These are phyloP conservation scores for Thymus quinquecostatus DNA, from an alignment of 257 asterid species.

Conservation along the genomic window DNA sequence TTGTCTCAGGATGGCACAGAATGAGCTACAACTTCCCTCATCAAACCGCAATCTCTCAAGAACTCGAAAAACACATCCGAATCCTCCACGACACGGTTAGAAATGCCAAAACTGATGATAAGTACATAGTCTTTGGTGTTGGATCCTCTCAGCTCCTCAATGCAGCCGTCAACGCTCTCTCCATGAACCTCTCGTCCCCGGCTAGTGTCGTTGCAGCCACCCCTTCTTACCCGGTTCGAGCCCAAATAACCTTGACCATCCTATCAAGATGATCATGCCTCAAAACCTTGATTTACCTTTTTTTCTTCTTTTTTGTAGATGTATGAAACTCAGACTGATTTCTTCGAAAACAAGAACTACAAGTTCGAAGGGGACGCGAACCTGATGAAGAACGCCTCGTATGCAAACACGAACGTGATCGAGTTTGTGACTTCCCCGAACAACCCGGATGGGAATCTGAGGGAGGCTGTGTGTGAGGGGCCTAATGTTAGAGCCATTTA, in stretches of 20 bases:
- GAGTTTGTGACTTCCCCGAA: slow-evolving; percentile 83
- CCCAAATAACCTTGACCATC: background rate
- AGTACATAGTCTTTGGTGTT: slow-evolving; percentile 55
- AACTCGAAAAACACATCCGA: slow-evolving; percentile 50
- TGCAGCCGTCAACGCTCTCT: slow-evolving; percentile 81
- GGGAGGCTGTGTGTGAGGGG: slow-evolving; percentile 45
- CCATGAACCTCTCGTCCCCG: slow-evolving; percentile 51
- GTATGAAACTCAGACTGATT: slow-evolving; percentile 54
- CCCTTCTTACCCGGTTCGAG: slow-evolving; percentile 59
- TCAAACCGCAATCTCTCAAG: slow-evolving; percentile 35
- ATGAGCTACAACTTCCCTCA: slow-evolving; percentile 59
- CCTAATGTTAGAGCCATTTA: slow-evolving; percentile 41
- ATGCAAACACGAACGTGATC: slow-evolving; percentile 37
- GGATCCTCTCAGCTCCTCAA: slow-evolving; percentile 73
- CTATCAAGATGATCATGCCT: background rate
- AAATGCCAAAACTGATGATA: slow-evolving; percentile 61
- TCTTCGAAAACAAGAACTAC: slow-evolving; percentile 45
- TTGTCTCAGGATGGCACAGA: slow-evolving; percentile 80
- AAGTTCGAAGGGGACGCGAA: slow-evolving; percentile 58
- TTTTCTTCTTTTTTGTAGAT: slow-evolving; percentile 32
- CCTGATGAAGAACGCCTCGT: slow-evolving; percentile 37
- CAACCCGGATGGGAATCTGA: slow-evolving; percentile 65
- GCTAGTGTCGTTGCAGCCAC: slow-evolving; percentile 54
- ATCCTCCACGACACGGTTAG: slow-evolving; percentile 45
- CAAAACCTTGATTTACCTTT: too few species aligned